Percentiles rank a stretch among this genome's conserved stretches.
Evolutionary conservation across 139 green algal species (phyloP).

Genomic region (Chlamydomonas applanata): DNA sequence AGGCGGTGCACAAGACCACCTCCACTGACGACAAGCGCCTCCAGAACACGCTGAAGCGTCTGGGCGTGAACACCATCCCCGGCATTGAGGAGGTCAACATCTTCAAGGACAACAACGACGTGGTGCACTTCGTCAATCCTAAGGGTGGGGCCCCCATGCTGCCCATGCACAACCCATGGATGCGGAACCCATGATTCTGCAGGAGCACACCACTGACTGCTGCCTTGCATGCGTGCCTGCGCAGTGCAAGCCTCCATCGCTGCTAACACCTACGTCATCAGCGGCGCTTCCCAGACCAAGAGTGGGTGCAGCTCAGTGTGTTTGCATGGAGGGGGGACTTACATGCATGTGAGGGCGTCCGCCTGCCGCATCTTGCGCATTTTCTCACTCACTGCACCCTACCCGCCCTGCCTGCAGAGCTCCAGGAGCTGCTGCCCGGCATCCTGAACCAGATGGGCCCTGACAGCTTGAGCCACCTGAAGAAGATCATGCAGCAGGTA

Average conservation of each 20-base stretch:
- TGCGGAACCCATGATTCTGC: neutral
- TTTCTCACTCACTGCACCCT: conserved; percentile 9
- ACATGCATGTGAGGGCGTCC: neutral
- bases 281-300: conserved; percentile 72
- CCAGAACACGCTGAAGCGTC: conserved; percentile 94
- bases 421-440: conserved; percentile 80
- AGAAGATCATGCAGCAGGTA: conserved; percentile 75
- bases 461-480: conserved; percentile 77
- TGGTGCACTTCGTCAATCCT: conserved; percentile 95
- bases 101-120: conserved; percentile 86
- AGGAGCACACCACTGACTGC: neutral
- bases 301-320: conserved; percentile 24
- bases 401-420: conserved; percentile 54
- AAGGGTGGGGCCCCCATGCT: conserved; percentile 66
- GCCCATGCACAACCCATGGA: neutral
- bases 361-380: neutral
- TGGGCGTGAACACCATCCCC: conserved; percentile 98
- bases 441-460: conserved; percentile 86
- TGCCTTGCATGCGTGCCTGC: neutral
- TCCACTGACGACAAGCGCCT: conserved; percentile 97
- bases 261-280: conserved; percentile 99
- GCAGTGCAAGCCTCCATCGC: conserved; percentile 98
- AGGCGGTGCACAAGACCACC: conserved; percentile 95
- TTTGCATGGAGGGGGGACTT: neutral
- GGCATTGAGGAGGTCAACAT: conserved; percentile 99